Conservation (phyloP, 2,329 filamentous ascomycete genomes). For the Cordyceps pruinosa region DNA sequence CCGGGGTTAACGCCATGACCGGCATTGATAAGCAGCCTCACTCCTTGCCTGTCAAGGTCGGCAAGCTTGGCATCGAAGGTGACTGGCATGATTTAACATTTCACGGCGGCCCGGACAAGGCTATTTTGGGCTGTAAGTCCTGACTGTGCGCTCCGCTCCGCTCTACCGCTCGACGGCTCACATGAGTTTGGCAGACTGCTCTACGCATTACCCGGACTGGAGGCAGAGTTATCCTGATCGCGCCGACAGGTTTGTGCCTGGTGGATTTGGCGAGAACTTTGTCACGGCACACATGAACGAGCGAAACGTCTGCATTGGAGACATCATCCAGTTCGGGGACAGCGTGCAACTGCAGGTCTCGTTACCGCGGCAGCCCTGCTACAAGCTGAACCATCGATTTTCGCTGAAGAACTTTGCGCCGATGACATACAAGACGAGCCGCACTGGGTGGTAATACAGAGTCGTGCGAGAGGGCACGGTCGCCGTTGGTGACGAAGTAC, state of each 20-base stretch:
- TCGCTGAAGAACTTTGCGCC: slow-evolving; percentile 55
- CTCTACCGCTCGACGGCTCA: not conserved
- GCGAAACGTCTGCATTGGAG: slow-evolving; percentile 58
- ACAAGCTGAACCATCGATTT: slow-evolving; percentile 63
- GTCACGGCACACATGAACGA: slow-evolving; percentile 54
- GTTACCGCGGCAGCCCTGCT: slow-evolving; percentile 58
- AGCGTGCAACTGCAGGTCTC: slow-evolving; percentile 50
- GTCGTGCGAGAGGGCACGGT: slow-evolving; percentile 50
- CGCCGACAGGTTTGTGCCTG: slow-evolving; percentile 44
- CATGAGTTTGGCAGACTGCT: slow-evolving; percentile 41
- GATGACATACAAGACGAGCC: slow-evolving; percentile 46
- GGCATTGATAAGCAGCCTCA: slow-evolving; percentile 50
- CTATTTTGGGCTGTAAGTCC: slow-evolving; percentile 48
- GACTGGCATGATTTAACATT: slow-evolving; percentile 58
- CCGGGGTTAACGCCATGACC: slow-evolving; percentile 42
- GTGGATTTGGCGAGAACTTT: slow-evolving; percentile 60
- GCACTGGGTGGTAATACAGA: slow-evolving; percentile 62
- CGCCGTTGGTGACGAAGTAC: slow-evolving; percentile 48
- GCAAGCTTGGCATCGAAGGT: slow-evolving; percentile 43
- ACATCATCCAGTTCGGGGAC: slow-evolving; percentile 46
- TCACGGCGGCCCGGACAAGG: slow-evolving; percentile 58
- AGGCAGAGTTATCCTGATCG: slow-evolving; percentile 43
- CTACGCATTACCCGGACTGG: slow-evolving; percentile 52
- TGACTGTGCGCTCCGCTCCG: not conserved
- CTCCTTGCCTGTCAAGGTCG: slow-evolving; percentile 38